phyloP scores from a whole-genome alignment of 192 early-diverging fungal genomes.

The Phycomyces blakesleeanus region DNA sequence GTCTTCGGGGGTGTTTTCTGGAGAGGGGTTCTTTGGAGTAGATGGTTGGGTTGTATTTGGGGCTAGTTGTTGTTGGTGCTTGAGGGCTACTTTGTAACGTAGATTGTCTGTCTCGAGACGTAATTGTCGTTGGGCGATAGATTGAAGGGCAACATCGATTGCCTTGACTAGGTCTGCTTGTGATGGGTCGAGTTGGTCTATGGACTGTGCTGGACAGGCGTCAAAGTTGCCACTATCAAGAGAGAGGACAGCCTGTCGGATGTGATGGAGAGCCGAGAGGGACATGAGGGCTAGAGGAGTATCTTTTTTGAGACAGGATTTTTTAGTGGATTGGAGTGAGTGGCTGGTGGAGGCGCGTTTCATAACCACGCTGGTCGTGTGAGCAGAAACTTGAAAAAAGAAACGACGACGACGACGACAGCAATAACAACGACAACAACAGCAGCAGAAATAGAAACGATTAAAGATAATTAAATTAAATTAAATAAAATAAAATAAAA shows the following conservation, averaged over 20 bases:
- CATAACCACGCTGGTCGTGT: slow-evolving; percentile 19
- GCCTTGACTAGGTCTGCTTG: slow-evolving; percentile 4
- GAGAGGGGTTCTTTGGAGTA: not conserved
- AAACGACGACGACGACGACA: not conserved
- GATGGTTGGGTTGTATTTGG: not conserved
- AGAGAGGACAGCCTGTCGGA: slow-evolving; percentile 1
- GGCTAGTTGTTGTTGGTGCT: slow-evolving; percentile 22
- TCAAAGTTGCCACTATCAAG: slow-evolving; percentile 28
- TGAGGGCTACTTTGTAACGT: slow-evolving; percentile 16
- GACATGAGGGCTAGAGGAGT: not conserved
- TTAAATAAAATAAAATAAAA: no score
- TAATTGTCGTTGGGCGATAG: slow-evolving; percentile 16
- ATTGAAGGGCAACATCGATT: slow-evolving; percentile 12
- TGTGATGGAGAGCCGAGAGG: not conserved
- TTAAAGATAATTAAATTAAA: no score
- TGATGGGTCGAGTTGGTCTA: not conserved
- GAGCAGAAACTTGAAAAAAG: not conserved
- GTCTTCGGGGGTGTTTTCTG: not conserved
- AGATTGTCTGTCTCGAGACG: slow-evolving; percentile 22
- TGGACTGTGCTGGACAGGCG: slow-evolving; percentile 17
- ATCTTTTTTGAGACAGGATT: not conserved
- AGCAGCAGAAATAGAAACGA: no score
- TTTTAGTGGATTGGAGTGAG: not conserved
- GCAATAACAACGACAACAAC: not conserved
- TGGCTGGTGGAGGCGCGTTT: slow-evolving; percentile 24